These are phyloP conservation scores for Epichloe festucae DNA, from an alignment of 2,329 filamentous ascomycete species.

Conservation along the genomic window DNA sequence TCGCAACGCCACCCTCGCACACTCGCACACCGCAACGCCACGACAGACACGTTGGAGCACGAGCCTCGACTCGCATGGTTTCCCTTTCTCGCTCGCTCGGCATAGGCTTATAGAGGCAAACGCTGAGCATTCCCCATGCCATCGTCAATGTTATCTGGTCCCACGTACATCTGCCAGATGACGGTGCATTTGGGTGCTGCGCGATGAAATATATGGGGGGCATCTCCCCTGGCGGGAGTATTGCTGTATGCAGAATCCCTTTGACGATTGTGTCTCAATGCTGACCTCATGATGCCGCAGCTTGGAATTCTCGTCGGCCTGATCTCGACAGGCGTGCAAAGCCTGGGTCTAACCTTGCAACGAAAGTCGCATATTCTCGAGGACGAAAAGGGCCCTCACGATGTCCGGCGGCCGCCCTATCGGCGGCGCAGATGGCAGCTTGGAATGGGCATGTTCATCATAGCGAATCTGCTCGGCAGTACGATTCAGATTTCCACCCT, in stretches of 20 bases:
- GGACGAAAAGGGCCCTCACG: constrained; percentile 75
- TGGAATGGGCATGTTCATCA: constrained; percentile 93
- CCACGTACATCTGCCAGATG: constrained; percentile 28
- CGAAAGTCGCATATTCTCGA: constrained; percentile 97
- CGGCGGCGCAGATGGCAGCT: constrained; percentile 88
- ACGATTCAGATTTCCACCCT: constrained; percentile 96
- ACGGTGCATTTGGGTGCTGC: constrained; percentile 27
- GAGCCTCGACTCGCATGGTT: background rate
- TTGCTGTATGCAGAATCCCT: constrained; percentile 45
- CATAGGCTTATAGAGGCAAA: background rate
- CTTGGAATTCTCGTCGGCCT: constrained; percentile 89
- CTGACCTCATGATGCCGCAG: constrained; percentile 29
- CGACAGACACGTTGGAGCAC: background rate
- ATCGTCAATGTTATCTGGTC: background rate
- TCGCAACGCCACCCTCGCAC: no score
- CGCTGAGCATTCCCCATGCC: constrained; percentile 2
- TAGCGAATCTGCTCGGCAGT: constrained; percentile 87
- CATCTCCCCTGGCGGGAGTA: constrained; percentile 65
- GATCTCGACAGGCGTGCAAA: constrained; percentile 87
- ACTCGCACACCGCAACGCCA: constrained; percentile 2
- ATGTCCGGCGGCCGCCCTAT: constrained; percentile 75
- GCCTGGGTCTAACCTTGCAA: constrained; percentile 86
- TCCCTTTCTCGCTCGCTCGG: background rate
- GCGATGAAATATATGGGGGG: constrained; percentile 62
- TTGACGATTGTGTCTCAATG: background rate